phyloP scores from a whole-genome alignment of 108 stramenopile species.

The Seminavis robusta region DNA sequence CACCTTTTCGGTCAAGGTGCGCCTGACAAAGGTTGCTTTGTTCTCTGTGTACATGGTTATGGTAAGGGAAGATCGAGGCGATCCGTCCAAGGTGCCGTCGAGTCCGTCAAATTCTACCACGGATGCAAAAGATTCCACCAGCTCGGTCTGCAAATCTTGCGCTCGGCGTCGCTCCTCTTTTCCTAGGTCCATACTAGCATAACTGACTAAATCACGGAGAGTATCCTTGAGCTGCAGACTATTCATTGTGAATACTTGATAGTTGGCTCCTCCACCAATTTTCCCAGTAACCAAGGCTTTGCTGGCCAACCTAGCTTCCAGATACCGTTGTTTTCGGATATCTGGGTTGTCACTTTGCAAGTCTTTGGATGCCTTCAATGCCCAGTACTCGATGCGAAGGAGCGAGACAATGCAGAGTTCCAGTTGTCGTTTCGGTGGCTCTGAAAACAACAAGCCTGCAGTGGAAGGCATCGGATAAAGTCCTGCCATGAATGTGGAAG shows the following conservation, averaged over 20 bases:
- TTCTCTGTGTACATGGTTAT: conserved; percentile 47
- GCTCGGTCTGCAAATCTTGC: conserved; percentile 8
- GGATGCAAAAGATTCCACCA: conserved; percentile 63
- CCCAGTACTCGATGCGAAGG: conserved; percentile 67
- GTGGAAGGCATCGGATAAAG: too few species aligned
- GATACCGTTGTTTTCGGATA: conserved; percentile 41
- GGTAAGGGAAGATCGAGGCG: conserved; percentile 73
- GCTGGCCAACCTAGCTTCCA: conserved; percentile 73
- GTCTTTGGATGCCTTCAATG: conserved; percentile 26
- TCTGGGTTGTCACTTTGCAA: conserved; percentile 16
- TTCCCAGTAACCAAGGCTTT: conserved; percentile 66
- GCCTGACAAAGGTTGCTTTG: conserved; percentile 60
- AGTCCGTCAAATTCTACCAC: conserved; percentile 86
- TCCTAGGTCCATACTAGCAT: conserved; percentile 16
- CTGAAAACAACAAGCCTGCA: too few species aligned
- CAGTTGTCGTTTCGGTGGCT: conserved; percentile 45
- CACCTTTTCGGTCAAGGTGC: conserved; percentile 59
- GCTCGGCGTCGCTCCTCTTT: conserved; percentile 4
- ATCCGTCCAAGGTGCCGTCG: conserved; percentile 71
- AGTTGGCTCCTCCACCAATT: conserved; percentile 63
- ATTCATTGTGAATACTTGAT: conserved; percentile 43
- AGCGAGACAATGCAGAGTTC: conserved; percentile 67
- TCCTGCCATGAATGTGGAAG: too few species aligned
- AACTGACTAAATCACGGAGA: conserved; percentile 56
- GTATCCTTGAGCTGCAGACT: conserved; percentile 53